Conservation (phyloP, 345 rosid genomes). For the Gossypium raimondii region DNA sequence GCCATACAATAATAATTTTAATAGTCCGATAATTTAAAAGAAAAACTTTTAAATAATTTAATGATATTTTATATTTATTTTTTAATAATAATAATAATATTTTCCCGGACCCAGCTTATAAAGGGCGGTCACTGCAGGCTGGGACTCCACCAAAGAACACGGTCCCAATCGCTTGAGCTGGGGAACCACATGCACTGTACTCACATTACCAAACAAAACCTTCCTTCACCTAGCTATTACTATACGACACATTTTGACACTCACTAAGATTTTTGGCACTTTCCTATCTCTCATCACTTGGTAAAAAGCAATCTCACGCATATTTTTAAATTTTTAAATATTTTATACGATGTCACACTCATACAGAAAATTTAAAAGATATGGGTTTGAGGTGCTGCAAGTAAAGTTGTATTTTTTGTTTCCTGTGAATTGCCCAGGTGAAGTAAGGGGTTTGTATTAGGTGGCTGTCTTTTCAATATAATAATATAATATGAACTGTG, state of each 20-base stretch:
- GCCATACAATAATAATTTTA: too few species aligned
- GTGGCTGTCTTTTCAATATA: neutral
- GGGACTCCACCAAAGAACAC: neutral
- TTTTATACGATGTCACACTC: too few species aligned
- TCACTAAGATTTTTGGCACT: neutral
- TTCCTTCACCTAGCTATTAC: neutral
- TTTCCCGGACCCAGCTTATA: too few species aligned
- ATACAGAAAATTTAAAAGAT: neutral
- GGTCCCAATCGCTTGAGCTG: slow-evolving; percentile 8
- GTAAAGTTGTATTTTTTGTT: neutral
- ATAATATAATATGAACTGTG: too few species aligned
- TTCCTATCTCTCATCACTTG: neutral
- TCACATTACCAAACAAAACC: neutral
- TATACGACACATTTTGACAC: neutral
- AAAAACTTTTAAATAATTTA: too few species aligned
- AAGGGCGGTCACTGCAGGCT: too few species aligned
- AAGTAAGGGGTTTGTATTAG: neutral
- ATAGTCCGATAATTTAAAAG: accelerated
- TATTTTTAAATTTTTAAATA: too few species aligned
- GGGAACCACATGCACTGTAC: slow-evolving; percentile 10
- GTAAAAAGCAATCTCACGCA: too few species aligned
- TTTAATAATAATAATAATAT: too few species aligned
- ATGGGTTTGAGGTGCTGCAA: neutral
- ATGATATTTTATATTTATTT: too few species aligned
- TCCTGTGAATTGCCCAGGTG: neutral